Percentiles rank a stretch among this genome's conserved stretches.
Evolutionary conservation across 192 early-diverging fungal genomes (phyloP).

Genomic region (Chytriomyces sp.): DNA sequence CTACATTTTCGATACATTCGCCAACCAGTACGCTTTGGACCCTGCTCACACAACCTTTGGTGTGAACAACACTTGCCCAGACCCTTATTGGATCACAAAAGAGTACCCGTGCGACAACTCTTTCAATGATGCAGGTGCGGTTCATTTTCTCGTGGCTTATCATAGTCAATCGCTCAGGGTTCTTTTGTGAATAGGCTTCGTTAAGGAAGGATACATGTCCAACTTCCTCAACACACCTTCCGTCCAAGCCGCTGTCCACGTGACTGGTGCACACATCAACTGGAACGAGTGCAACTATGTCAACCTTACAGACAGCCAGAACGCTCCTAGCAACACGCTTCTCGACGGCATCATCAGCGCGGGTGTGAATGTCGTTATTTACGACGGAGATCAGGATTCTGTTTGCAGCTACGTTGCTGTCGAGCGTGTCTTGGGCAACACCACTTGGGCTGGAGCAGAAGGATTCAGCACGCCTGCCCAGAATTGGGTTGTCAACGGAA

Average conservation of each 20-base stretch:
- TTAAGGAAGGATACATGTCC: background rate
- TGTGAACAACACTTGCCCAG: background rate
- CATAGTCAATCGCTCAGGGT: background rate
- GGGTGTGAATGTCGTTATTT: constrained; percentile 13
- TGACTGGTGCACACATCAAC: background rate
- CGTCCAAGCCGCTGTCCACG: background rate
- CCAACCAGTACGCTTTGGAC: background rate
- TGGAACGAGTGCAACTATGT: background rate
- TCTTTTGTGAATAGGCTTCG: background rate
- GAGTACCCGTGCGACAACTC: constrained; percentile 1
- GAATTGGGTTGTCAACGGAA: constrained; percentile 14
- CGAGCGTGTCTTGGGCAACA: constrained; percentile 57
- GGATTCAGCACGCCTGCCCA: constrained; percentile 34
- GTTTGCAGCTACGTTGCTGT: constrained; percentile 9
- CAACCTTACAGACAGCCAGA: background rate
- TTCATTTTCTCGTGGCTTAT: no score
- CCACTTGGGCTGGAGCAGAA: constrained; percentile 53
- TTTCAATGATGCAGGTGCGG: background rate
- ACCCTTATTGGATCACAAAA: background rate
- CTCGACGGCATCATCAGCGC: constrained; percentile 1
- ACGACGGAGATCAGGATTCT: constrained; percentile 3
- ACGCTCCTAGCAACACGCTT: background rate
- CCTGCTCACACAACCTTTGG: background rate
- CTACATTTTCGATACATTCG: background rate
- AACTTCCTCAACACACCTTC: background rate